Percentiles rank a stretch among this genome's conserved stretches.
Conservation (phyloP, 768 basidiomycete species). For the Macrocybe gigantea region DNA sequence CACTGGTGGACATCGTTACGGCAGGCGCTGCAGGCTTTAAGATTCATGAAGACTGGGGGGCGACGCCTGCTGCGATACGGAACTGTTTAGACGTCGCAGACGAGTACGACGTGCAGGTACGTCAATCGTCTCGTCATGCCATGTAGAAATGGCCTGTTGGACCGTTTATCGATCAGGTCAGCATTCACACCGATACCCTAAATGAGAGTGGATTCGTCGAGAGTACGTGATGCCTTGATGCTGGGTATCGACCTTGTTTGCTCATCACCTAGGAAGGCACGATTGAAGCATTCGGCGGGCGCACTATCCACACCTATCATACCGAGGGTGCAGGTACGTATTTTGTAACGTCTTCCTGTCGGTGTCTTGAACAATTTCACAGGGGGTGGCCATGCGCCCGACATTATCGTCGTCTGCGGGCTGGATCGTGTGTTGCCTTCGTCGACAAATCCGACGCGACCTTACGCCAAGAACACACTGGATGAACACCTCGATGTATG, state of each 20-base stretch:
- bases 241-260: neutral
- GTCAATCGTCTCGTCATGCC: constrained; percentile 7
- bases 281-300: constrained; percentile 80
- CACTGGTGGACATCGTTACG: constrained; percentile 73
- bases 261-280: constrained; percentile 47
- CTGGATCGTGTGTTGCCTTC: constrained; percentile 87
- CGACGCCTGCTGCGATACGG: constrained; percentile 77
- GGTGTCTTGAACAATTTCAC: neutral
- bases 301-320: constrained; percentile 97
- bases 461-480: constrained; percentile 85
- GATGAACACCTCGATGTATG: constrained; percentile 96
- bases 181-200: constrained; percentile 95
- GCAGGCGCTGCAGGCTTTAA: constrained; percentile 90
- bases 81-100: constrained; percentile 79
- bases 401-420: constrained; percentile 96
- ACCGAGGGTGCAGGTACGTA: constrained; percentile 83
- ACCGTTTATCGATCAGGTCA: constrained; percentile 40
- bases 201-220: constrained; percentile 98
- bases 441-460: constrained; percentile 95
- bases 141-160: neutral
- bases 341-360: neutral
- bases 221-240: constrained; percentile 41
- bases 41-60: constrained; percentile 97
- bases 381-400: constrained; percentile 96
- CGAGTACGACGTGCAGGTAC: constrained; percentile 88